A percentile compares a stretch with the other conserved stretches of the same genome.
These are phyloP conservation scores for Fusarium goolgardi DNA, from an alignment of 2,329 filamentous ascomycete species.

Conservation along the genomic window DNA sequence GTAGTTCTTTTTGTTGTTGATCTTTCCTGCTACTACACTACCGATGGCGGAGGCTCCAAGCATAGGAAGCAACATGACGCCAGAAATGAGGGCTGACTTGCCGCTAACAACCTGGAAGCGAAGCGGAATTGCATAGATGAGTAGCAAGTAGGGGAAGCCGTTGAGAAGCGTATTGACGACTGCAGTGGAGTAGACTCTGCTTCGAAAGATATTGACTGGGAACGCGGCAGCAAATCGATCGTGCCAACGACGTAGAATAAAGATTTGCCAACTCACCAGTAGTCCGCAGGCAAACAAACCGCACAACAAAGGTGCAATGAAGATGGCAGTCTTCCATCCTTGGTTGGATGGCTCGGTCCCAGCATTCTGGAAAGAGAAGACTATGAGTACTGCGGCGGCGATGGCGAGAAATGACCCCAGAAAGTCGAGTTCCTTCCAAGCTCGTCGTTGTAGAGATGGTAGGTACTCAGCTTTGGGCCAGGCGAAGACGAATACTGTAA, in stretches of 20 bases:
- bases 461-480: conserved; percentile 62
- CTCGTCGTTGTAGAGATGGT: conserved; percentile 52
- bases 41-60: conserved; percentile 61
- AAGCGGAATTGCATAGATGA: conserved; percentile 62
- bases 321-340: conserved; percentile 58
- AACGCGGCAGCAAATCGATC: conserved; percentile 55
- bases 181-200: conserved; percentile 58
- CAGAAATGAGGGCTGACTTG: conserved; percentile 59
- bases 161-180: conserved; percentile 60
- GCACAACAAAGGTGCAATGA: conserved; percentile 48
- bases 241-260: conserved; percentile 42
- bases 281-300: conserved; percentile 48
- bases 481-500: conserved; percentile 59
- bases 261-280: conserved; percentile 48
- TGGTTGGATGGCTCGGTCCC: conserved; percentile 49
- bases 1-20: conserved; percentile 57
- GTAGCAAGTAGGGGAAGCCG: conserved; percentile 63
- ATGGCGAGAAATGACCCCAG: conserved; percentile 66
- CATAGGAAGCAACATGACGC: conserved; percentile 66
- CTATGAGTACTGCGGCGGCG: conserved; percentile 64
- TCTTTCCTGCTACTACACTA: conserved; percentile 55
- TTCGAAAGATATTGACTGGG: conserved; percentile 61
- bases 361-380: conserved; percentile 68
- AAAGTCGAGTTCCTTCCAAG: conserved; percentile 65
- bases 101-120: conserved; percentile 63